Percentiles rank a stretch among this genome's conserved stretches.
Evolutionary conservation across 805 yeast species (phyloP).

Genomic region (Kurtzmaniella cleridarum): DNA sequence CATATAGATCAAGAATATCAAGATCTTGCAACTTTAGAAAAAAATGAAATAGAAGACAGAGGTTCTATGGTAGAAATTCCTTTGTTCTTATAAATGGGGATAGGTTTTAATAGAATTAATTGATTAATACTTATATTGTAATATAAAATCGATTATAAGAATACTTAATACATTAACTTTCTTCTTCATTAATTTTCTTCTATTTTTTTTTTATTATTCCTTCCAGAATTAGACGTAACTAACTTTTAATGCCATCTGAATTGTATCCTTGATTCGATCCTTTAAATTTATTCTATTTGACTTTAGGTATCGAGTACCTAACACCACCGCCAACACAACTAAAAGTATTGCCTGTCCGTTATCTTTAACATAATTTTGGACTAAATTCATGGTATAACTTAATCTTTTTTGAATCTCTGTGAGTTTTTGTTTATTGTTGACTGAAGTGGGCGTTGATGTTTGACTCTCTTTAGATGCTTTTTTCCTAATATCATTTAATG

Average conservation of each 20-base stretch:
- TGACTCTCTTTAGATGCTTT: conserved; percentile 5
- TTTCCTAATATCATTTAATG: conserved; percentile 22
- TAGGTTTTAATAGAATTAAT: no score
- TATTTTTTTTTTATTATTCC: no score
- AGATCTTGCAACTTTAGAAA: conserved; percentile 4
- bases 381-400: conserved; percentile 12
- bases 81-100: conserved; percentile 2
- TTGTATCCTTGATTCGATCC: conserved; percentile 29
- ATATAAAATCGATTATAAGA: no score
- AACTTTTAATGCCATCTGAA: conserved; percentile 40
- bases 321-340: conserved; percentile 15
- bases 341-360: conserved; percentile 25
- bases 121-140: no score
- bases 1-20: conserved; percentile 4
- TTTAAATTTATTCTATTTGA: conserved; percentile 20
- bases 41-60: background rate
- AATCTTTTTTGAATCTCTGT: conserved; percentile 6
- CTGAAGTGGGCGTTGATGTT: conserved; percentile 2
- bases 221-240: conserved; percentile 32
- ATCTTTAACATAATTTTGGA: conserved; percentile 17
- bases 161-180: no score
- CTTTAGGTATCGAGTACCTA: conserved; percentile 17
- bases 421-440: conserved; percentile 8
- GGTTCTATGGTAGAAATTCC: conserved; percentile 3
- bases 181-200: no score